phyloP scores from a whole-genome alignment of 106 monocot genomes.

The Chionographis japonica region DNA sequence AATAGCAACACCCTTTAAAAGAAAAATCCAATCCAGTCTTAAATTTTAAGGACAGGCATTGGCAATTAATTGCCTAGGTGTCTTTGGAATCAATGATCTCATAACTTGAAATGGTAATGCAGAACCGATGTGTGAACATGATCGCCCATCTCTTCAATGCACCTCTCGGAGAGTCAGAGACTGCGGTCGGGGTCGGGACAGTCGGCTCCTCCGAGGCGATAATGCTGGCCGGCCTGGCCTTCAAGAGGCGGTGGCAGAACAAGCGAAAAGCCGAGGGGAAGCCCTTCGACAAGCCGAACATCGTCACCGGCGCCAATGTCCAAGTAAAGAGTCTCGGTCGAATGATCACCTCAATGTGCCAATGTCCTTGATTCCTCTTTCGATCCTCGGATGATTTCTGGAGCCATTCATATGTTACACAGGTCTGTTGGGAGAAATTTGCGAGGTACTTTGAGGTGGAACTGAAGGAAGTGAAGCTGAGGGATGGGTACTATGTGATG shows the following conservation, averaged over 20 bases:
- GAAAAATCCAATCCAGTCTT: too few species aligned
- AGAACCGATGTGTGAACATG: slow-evolving; percentile 81
- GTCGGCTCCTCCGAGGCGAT: slow-evolving; percentile 75
- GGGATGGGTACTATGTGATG: slow-evolving; percentile 73
- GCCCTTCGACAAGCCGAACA: slow-evolving; percentile 71
- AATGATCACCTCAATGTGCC: too few species aligned
- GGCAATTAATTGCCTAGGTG: too few species aligned
- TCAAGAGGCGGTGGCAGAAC: slow-evolving; percentile 76
- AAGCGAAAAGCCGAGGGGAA: slow-evolving; percentile 42
- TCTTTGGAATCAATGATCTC: too few species aligned
- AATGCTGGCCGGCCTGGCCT: slow-evolving; percentile 77
- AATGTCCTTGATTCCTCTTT: too few species aligned
- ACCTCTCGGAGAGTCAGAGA: slow-evolving; percentile 47
- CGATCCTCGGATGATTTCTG: too few species aligned
- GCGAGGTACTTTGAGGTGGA: slow-evolving; percentile 72
- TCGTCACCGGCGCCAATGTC: slow-evolving; percentile 73
- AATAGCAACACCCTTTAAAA: too few species aligned
- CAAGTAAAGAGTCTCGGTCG: slow-evolving; percentile 25
- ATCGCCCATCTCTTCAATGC: slow-evolving; percentile 77
- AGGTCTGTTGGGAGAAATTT: slow-evolving; percentile 84
- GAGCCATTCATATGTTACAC: background rate
- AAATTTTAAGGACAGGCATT: too few species aligned
- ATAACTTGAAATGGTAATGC: background rate
- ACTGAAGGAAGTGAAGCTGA: slow-evolving; percentile 60
- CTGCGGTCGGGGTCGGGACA: slow-evolving; percentile 60